phyloP scores from a whole-genome alignment of 176 grass and related monocot genomes.

The Tillandsia leiboldiana region DNA sequence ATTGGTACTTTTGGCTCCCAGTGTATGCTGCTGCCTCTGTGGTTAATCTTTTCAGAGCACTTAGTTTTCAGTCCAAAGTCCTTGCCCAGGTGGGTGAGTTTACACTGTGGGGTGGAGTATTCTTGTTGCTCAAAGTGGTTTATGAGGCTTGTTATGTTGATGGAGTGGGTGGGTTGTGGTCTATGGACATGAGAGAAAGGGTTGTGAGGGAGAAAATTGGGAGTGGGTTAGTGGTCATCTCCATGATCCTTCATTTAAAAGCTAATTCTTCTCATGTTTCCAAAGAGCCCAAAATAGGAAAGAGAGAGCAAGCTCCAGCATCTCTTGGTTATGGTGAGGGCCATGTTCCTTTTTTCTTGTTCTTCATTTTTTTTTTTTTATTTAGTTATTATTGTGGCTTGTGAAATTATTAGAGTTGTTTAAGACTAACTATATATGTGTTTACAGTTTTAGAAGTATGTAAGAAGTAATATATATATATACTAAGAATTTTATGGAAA shows the following conservation, averaged over 20 bases:
- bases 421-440: too few relatives aligned
- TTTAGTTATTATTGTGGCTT: background rate
- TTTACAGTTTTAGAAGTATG: background rate
- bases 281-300: constrained; percentile 3
- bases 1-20: constrained; percentile 47
- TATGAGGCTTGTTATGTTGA: constrained; percentile 7
- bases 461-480: background rate
- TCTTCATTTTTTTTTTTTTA: background rate
- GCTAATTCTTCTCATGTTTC: constrained; percentile 8
- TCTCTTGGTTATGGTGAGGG: constrained; percentile 19
- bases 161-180: constrained; percentile 24
- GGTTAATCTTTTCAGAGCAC: constrained; percentile 23
- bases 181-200: constrained; percentile 41
- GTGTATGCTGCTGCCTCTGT: constrained; percentile 25
- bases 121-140: constrained; percentile 24
- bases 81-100: constrained; percentile 8
- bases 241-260: constrained; percentile 31
- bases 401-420: too few relatives aligned
- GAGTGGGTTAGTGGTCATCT: constrained; percentile 28
- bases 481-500: background rate
- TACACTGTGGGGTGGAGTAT: constrained; percentile 8
- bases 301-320: background rate
- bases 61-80: background rate
- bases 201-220: constrained; percentile 43
- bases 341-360: background rate